These are phyloP conservation scores for Diaporthe australafricana DNA, from an alignment of 2,329 filamentous ascomycete genomes.

Conservation along the genomic window DNA sequence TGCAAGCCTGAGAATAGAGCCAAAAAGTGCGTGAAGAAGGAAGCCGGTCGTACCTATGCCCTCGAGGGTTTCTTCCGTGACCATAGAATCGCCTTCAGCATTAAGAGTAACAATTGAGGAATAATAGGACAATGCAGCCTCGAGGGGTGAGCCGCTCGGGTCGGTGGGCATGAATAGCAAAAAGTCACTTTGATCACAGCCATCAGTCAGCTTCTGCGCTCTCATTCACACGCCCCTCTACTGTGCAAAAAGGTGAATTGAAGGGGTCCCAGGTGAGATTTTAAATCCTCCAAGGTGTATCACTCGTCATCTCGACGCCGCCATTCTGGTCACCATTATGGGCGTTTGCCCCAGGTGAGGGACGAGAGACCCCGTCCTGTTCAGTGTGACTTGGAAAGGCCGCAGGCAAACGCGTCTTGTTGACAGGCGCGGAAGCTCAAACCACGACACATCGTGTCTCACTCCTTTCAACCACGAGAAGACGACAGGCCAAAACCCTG, in stretches of 20 bases:
- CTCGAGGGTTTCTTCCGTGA: constrained; percentile 91
- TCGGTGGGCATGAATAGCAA: constrained; percentile 84
- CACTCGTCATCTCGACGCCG: not conserved
- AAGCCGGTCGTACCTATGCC: constrained; percentile 89
- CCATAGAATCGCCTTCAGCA: constrained; percentile 91
- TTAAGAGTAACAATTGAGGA: constrained; percentile 89
- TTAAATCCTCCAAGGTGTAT: not conserved
- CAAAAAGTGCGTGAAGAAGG: constrained; percentile 80
- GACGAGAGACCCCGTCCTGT: not conserved
- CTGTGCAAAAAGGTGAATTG: not conserved
- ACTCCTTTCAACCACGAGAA: not conserved
- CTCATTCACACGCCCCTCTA: not conserved
- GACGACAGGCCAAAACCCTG: not conserved
- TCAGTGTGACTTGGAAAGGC: not conserved
- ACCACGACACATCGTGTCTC: not conserved
- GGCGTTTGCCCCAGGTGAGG: not conserved
- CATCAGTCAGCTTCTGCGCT: not conserved
- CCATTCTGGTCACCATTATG: not conserved
- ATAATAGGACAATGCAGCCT: constrained; percentile 90
- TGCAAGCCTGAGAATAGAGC: constrained; percentile 78
- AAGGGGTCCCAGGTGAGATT: not conserved
- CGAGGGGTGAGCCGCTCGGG: constrained; percentile 73
- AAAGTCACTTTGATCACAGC: constrained; percentile 75
- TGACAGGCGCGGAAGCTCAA: not conserved
- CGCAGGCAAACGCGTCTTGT: not conserved